Evolutionary conservation across 148 eudicot species (phyloP).

Genomic region (Simmondsia chinensis): DNA sequence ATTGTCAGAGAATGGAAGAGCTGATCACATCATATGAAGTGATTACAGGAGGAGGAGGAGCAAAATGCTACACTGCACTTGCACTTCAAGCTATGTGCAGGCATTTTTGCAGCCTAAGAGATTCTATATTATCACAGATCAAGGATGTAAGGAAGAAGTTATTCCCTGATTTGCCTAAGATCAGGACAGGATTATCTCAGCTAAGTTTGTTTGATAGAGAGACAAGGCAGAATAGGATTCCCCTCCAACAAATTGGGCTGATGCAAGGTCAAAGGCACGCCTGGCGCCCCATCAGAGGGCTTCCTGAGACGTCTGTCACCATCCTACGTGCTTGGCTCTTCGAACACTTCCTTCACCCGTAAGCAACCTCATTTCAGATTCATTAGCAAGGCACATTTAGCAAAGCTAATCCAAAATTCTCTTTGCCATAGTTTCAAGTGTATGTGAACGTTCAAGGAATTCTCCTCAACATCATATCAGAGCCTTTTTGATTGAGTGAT

Average conservation of each 20-base stretch:
- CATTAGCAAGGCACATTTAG: too few relatives aligned
- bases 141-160: constrained; percentile 28
- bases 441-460: too few relatives aligned
- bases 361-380: too few relatives aligned
- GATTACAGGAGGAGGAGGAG: constrained; percentile 69
- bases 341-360: constrained; percentile 97
- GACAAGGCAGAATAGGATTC: constrained; percentile 24
- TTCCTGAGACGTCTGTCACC: constrained; percentile 82
- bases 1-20: constrained; percentile 59
- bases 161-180: constrained; percentile 37
- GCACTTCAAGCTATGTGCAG: constrained; percentile 93
- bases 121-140: constrained; percentile 66
- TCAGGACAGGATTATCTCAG: constrained; percentile 42
- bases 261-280: constrained; percentile 49
- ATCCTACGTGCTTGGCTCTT: constrained; percentile 86
- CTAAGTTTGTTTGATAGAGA: constrained; percentile 53
- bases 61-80: constrained; percentile 80
- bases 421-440: too few relatives aligned
- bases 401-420: too few relatives aligned
- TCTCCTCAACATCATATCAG: too few relatives aligned
- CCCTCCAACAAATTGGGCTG: constrained; percentile 67
- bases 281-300: constrained; percentile 87
- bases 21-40: constrained; percentile 63
- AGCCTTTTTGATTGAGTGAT: too few relatives aligned
- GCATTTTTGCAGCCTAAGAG: constrained; percentile 73